Evolutionary conservation across 2,329 filamentous ascomycete species (phyloP).

Genomic region (Tolypocladium capitatum): DNA sequence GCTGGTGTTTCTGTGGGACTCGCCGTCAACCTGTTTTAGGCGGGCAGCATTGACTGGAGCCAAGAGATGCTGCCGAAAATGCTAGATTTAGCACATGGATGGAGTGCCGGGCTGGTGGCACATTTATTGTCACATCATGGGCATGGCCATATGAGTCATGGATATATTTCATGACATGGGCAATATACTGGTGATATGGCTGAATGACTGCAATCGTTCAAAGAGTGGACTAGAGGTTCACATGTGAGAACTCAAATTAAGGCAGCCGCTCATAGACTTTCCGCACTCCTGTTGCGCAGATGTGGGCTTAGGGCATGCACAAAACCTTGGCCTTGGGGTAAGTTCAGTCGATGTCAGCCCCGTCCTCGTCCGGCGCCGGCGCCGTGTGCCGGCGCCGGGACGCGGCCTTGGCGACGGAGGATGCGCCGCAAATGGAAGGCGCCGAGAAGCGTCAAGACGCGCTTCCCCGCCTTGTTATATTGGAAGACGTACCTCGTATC

Average conservation of each 20-base stretch:
- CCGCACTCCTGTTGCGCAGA: too few relatives aligned
- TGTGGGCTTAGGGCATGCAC: too few relatives aligned
- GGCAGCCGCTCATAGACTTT: too few relatives aligned
- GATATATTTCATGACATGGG: neutral
- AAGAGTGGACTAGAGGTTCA: too few relatives aligned
- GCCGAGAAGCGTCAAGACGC: neutral
- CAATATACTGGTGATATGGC: neutral
- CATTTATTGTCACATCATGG: neutral
- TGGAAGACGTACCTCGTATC: too few relatives aligned
- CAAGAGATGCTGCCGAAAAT: neutral
- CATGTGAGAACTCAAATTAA: too few relatives aligned
- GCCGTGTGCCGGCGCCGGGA: neutral
- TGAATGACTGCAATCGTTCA: too few relatives aligned
- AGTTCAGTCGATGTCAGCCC: too few relatives aligned
- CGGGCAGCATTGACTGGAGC: neutral
- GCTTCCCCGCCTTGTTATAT: neutral
- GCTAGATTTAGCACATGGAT: neutral
- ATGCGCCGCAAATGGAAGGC: neutral
- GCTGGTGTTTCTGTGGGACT: conserved; percentile 2
- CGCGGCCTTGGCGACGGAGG: neutral
- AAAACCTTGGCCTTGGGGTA: too few relatives aligned
- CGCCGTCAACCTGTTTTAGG: conserved; percentile 2
- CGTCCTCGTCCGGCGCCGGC: too few relatives aligned
- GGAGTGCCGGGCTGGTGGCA: neutral
- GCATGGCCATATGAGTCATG: neutral